phyloP scores from a whole-genome alignment of 2,329 filamentous ascomycete genomes.

The Cytospora paraplurivora region DNA sequence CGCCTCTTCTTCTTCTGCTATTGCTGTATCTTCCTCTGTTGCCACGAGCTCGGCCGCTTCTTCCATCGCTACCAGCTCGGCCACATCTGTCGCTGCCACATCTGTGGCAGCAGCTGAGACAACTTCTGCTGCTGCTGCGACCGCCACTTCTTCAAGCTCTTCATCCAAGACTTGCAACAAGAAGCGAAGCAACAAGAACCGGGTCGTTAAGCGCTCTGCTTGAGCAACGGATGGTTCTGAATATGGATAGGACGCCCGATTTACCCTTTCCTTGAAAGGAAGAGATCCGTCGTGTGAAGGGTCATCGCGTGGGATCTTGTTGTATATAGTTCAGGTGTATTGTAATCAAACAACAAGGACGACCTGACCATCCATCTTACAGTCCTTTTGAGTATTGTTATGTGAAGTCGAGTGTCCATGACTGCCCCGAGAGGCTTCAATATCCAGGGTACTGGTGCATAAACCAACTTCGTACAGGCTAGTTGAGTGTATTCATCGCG shows the following conservation, averaged over 20 bases:
- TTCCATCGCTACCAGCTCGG: neutral
- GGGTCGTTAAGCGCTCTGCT: neutral
- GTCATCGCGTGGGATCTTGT: neutral
- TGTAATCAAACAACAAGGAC: neutral
- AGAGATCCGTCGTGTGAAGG: neutral
- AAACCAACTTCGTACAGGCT: too few species aligned
- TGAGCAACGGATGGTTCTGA: neutral
- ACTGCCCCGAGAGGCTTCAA: neutral
- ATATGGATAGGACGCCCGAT: neutral
- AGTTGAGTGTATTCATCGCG: too few species aligned
- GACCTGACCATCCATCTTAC: neutral
- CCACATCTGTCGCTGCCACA: too few species aligned
- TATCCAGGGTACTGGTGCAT: neutral
- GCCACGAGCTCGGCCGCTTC: conserved; percentile 2
- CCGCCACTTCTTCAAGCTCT: conserved; percentile 1
- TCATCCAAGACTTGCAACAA: conserved; percentile 17
- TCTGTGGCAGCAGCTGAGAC: neutral
- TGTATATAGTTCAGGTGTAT: conserved; percentile 14
- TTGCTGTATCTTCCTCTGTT: neutral
- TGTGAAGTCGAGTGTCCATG: neutral
- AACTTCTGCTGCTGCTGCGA: conserved; percentile 1
- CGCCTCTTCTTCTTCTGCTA: neutral
- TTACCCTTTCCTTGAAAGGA: neutral
- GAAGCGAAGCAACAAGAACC: conserved; percentile 14
- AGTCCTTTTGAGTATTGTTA: neutral